Percentiles rank a stretch among this genome's conserved stretches.
phyloP scores from a whole-genome alignment of 2,329 filamentous ascomycete genomes.

The Epichloe aotearoae region DNA sequence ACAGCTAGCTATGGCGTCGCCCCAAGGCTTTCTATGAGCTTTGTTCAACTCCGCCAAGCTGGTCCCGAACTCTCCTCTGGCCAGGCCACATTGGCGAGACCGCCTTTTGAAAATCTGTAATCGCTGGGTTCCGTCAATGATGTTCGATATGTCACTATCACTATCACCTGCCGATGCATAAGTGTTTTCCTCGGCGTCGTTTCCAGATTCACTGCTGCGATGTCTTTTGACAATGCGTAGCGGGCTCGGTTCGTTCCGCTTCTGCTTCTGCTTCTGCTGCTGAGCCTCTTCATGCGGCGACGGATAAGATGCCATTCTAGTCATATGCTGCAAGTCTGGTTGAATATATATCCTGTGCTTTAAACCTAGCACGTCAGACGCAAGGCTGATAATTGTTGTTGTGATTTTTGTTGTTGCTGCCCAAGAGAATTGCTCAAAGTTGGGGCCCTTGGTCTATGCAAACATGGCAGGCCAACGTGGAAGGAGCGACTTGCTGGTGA shows the following conservation, averaged over 20 bases:
- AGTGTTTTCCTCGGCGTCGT: background rate
- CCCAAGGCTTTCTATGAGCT: slow-evolving; percentile 5
- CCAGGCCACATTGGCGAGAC: background rate
- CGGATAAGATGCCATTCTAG: slow-evolving; percentile 22
- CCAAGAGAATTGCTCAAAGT: background rate
- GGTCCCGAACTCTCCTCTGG: slow-evolving; percentile 1
- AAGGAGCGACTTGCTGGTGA: slow-evolving; percentile 2
- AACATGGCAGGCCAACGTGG: background rate
- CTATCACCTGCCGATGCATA: background rate
- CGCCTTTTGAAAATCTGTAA: slow-evolving; percentile 8
- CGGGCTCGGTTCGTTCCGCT: slow-evolving; percentile 26
- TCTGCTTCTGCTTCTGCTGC: background rate
- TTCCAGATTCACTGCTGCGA: background rate
- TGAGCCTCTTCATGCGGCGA: background rate
- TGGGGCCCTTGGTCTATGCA: background rate
- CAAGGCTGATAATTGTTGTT: background rate
- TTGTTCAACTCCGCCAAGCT: slow-evolving; percentile 6
- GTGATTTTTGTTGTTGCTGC: background rate
- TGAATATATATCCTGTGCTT: background rate
- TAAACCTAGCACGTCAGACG: background rate
- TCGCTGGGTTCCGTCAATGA: background rate
- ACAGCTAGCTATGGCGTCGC: slow-evolving; percentile 7
- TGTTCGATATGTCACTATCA: slow-evolving; percentile 1
- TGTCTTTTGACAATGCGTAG: slow-evolving; percentile 35
- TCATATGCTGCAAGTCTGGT: slow-evolving; percentile 1